Evolutionary conservation across 441 rosid genomes (phyloP).

Genomic region (Adansonia gregorii): DNA sequence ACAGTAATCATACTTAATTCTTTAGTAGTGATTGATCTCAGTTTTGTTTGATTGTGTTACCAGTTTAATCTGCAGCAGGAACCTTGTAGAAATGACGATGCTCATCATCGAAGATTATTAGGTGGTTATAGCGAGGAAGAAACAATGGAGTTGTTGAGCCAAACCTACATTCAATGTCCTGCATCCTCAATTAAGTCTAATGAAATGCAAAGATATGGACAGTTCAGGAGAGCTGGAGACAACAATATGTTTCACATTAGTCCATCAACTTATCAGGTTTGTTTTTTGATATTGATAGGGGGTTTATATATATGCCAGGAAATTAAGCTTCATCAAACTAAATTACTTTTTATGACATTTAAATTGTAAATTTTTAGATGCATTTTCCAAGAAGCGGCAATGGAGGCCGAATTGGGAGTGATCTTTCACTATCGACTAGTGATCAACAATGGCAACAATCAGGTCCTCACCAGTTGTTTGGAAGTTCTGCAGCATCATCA

Average conservation of each 20-base stretch:
- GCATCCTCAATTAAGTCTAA: slow-evolving; percentile 35
- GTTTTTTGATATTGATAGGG: not conserved
- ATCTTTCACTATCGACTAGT: slow-evolving; percentile 58
- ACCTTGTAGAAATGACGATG: slow-evolving; percentile 26
- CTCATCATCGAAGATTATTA: slow-evolving; percentile 27
- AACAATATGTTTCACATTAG: slow-evolving; percentile 39
- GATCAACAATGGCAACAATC: slow-evolving; percentile 58
- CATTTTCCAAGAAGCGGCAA: slow-evolving; percentile 79
- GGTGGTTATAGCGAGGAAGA: slow-evolving; percentile 52
- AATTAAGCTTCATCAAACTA: not conserved
- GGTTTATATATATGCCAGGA: not conserved
- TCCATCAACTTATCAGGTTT: slow-evolving; percentile 47
- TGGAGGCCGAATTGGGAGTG: slow-evolving; percentile 65
- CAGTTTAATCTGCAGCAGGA: slow-evolving; percentile 41
- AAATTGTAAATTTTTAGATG: slow-evolving; percentile 8
- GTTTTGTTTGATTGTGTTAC: not conserved
- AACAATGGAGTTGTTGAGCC: slow-evolving; percentile 57
- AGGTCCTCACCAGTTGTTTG: slow-evolving; percentile 59
- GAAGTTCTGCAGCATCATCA: slow-evolving; percentile 99
- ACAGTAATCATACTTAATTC: too few species aligned
- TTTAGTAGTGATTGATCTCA: not conserved
- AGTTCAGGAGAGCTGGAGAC: slow-evolving; percentile 40
- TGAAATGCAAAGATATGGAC: slow-evolving; percentile 40
- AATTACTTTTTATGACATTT: not conserved
- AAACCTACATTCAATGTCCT: slow-evolving; percentile 55